Percentiles rank a stretch among this genome's conserved stretches.
These are phyloP conservation scores for Onygenales sp. DNA, from an alignment of 2,329 filamentous ascomycete species.

Conservation along the genomic window DNA sequence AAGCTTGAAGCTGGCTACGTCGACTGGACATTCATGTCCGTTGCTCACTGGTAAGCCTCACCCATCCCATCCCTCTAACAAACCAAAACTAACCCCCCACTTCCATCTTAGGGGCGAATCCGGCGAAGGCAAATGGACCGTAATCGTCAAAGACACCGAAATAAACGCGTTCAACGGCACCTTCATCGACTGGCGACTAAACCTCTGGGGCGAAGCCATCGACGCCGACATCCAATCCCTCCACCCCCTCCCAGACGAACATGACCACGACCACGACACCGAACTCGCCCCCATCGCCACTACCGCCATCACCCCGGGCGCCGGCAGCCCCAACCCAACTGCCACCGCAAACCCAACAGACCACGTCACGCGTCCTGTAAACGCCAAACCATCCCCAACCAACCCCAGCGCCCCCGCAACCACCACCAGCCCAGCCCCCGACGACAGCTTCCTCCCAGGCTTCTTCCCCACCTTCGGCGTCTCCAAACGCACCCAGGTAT, in stretches of 20 bases:
- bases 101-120: slow-evolving; percentile 61
- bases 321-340: slow-evolving; percentile 41
- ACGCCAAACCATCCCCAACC: slow-evolving; percentile 43
- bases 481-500: slow-evolving; percentile 75
- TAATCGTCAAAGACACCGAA: slow-evolving; percentile 76
- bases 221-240: slow-evolving; percentile 63
- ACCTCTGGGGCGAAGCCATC: slow-evolving; percentile 84
- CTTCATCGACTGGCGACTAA: slow-evolving; percentile 86
- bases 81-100: slow-evolving; percentile 19
- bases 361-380: slow-evolving; percentile 56
- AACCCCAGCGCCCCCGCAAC: slow-evolving; percentile 15
- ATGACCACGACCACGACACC: slow-evolving; percentile 77
- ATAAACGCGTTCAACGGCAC: slow-evolving; percentile 67
- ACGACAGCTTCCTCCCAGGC: slow-evolving; percentile 57
- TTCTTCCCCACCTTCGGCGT: slow-evolving; percentile 86
- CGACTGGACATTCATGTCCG: slow-evolving; percentile 99
- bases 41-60: slow-evolving; percentile 72
- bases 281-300: slow-evolving; percentile 48
- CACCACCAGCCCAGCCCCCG: slow-evolving; percentile 19
- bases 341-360: slow-evolving; percentile 46
- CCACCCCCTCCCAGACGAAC: slow-evolving; percentile 70
- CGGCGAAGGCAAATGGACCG: slow-evolving; percentile 80
- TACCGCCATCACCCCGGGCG: slow-evolving; percentile 54
- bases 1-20: slow-evolving; percentile 60
- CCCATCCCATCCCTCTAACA: not conserved